These are phyloP conservation scores for Backusella parvicylindrica DNA, from an alignment of 192 early-diverging fungal genomes.

Conservation along the genomic window DNA sequence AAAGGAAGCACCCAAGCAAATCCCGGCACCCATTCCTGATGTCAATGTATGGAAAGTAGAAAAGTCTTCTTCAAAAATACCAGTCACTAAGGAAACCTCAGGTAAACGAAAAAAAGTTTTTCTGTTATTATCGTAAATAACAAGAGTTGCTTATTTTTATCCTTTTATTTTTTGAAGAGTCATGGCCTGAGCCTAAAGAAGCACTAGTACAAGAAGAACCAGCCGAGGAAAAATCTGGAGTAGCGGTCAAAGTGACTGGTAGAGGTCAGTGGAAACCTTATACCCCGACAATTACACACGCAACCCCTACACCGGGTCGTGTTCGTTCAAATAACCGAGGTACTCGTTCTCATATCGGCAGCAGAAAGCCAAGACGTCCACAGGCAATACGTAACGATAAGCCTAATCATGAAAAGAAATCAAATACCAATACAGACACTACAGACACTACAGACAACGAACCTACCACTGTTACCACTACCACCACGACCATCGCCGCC, in stretches of 20 bases:
- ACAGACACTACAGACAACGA: neutral
- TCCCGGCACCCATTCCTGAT: constrained; percentile 35
- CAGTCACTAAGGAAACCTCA: constrained; percentile 7
- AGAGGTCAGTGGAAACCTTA: constrained; percentile 52
- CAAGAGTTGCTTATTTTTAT: neutral
- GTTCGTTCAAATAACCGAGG: constrained; percentile 6
- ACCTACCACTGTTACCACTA: neutral
- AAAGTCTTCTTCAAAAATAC: constrained; percentile 7
- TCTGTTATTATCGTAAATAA: neutral
- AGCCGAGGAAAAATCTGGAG: constrained; percentile 16
- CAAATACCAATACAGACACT: neutral
- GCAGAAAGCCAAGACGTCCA: constrained; percentile 21
- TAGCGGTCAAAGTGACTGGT: constrained; percentile 27
- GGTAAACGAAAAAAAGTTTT: neutral
- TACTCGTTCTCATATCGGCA: constrained; percentile 16
- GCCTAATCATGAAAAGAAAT: constrained; percentile 4
- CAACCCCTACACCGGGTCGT: constrained; percentile 39
- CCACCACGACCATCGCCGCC: neutral
- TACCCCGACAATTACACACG: constrained; percentile 52
- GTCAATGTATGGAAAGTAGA: constrained; percentile 34
- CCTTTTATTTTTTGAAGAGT: neutral
- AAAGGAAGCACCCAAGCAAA: neutral
- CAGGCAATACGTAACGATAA: neutral
- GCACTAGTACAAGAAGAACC: constrained; percentile 7
- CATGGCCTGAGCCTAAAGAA: constrained; percentile 36